A percentile compares a stretch with the other conserved stretches of the same genome.
Conservation (phyloP, 371 early-diverging fungal species). For the Lichtheimia ornata region DNA sequence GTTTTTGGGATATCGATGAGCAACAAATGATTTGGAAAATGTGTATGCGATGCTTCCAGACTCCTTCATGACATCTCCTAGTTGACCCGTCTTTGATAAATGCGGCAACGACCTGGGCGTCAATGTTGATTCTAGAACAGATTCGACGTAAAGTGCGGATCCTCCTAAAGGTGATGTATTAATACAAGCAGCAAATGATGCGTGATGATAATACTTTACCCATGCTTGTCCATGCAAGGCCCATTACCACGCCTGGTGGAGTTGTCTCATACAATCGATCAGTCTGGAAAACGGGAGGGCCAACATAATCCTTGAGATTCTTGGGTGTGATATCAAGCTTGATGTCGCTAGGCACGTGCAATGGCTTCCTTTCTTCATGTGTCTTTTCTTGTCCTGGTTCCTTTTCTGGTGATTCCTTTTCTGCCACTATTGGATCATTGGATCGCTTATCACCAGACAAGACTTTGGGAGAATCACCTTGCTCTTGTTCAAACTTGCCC, state of each 20-base stretch:
- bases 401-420: constrained; percentile 4
- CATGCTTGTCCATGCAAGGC: constrained; percentile 94
- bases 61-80: constrained; percentile 99
- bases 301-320: constrained; percentile 90
- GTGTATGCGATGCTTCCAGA: constrained; percentile 93
- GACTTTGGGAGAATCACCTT: constrained; percentile 17
- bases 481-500: constrained; percentile 7
- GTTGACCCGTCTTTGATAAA: constrained; percentile 87
- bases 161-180: constrained; percentile 81
- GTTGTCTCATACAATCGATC: constrained; percentile 91
- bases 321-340: constrained; percentile 61
- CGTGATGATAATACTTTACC: constrained; percentile 41
- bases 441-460: constrained; percentile 12
- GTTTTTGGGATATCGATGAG: constrained; percentile 75
- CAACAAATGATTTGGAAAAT: constrained; percentile 81
- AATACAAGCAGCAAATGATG: constrained; percentile 40
- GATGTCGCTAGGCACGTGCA: constrained; percentile 59
- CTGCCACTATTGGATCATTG: constrained; percentile 13
- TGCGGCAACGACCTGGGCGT: constrained; percentile 64
- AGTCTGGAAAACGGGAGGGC: constrained; percentile 84
- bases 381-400: constrained; percentile 16
- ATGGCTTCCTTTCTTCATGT: constrained; percentile 46
- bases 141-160: constrained; percentile 92
- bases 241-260: constrained; percentile 94
- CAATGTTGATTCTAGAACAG: constrained; percentile 81